phyloP scores from a whole-genome alignment of 2,329 filamentous ascomycete species.

The Davidsoniella virescens region DNA sequence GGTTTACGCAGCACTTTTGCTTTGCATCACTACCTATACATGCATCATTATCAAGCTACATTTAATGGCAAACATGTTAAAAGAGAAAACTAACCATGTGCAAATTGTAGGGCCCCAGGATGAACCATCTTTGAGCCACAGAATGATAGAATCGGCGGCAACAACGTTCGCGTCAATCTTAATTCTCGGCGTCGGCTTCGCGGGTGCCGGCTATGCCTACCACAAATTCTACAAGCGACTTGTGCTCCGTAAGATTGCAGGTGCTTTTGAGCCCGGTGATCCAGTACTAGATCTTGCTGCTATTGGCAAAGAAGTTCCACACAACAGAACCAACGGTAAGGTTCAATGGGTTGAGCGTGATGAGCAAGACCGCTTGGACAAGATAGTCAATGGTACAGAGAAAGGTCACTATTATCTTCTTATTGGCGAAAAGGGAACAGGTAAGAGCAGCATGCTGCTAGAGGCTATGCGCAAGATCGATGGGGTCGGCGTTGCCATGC shows the following conservation, averaged over 20 bases:
- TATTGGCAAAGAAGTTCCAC: constrained; percentile 38
- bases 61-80: too few species aligned
- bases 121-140: constrained; percentile 30
- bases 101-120: constrained; percentile 1
- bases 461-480: constrained; percentile 90
- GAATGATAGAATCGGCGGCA: constrained; percentile 58
- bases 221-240: constrained; percentile 77
- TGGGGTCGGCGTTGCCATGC: constrained; percentile 81
- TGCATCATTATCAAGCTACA: not conserved
- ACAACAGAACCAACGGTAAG: constrained; percentile 19
- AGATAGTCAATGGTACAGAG: constrained; percentile 59
- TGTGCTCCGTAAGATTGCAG: constrained; percentile 82
- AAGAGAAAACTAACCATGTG: not conserved
- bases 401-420: constrained; percentile 80
- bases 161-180: constrained; percentile 62
- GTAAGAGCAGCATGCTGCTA: constrained; percentile 90
- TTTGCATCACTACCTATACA: not conserved
- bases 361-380: constrained; percentile 67
- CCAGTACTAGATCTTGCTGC: constrained; percentile 72
- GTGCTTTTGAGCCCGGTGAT: constrained; percentile 83
- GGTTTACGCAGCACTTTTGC: not conserved
- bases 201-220: constrained; percentile 56
- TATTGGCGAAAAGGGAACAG: constrained; percentile 88
- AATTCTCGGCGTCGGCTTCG: constrained; percentile 50
- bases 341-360: constrained; percentile 66